These are phyloP conservation scores for Aspergillus brunneoviolaceus DNA, from an alignment of 2,329 filamentous ascomycete species.

Conservation along the genomic window DNA sequence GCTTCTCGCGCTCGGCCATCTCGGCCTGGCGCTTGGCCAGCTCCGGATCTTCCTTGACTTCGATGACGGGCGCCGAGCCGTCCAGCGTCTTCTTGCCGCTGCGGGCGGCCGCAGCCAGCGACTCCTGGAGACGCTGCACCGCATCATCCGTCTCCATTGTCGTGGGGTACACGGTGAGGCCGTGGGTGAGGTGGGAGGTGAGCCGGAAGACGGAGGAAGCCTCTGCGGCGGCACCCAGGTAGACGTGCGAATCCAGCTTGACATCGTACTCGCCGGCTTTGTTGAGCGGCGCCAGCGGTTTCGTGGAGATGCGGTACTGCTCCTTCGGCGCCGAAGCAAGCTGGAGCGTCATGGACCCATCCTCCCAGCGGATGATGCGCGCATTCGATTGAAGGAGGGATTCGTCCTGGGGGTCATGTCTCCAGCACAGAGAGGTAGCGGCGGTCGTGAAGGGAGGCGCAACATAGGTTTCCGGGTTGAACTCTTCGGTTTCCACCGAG, in stretches of 20 bases:
- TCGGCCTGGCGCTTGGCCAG: conserved; percentile 60
- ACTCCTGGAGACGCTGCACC: conserved; percentile 61
- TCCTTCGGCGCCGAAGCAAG: conserved; percentile 61
- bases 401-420: conserved; percentile 60
- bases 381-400: conserved; percentile 63
- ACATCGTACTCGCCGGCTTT: conserved; percentile 52
- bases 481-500: conserved; percentile 60
- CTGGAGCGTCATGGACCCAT: conserved; percentile 66
- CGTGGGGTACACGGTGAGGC: conserved; percentile 57
- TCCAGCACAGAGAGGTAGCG: conserved; percentile 65
- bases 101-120: conserved; percentile 57
- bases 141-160: conserved; percentile 59
- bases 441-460: conserved; percentile 63
- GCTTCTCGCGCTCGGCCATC: conserved; percentile 57
- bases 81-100: conserved; percentile 52
- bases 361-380: conserved; percentile 65
- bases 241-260: conserved; percentile 62
- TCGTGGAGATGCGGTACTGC: conserved; percentile 60
- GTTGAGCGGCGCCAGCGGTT: conserved; percentile 58
- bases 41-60: conserved; percentile 63
- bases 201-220: conserved; percentile 59
- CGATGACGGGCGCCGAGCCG: conserved; percentile 56
- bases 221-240: conserved; percentile 60
- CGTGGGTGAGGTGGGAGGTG: conserved; percentile 62
- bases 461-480: conserved; percentile 61